phyloP scores from a whole-genome alignment of 129 eudicot genomes.

The Helianthus annuus region HanXRQr2.0-SUNRISE NC_035442.2:145122673-145123172 shows the following conservation, averaged over 20 bases:
- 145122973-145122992: slow-evolving; percentile 87
- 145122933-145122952: slow-evolving; percentile 79
- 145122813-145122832: slow-evolving; percentile 66
- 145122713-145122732: neutral
- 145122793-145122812: slow-evolving; percentile 88
- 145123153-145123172: slow-evolving; percentile 91
- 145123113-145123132: slow-evolving; percentile 74
- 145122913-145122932: slow-evolving; percentile 78
- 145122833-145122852: slow-evolving; percentile 69
- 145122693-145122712: slow-evolving; percentile 69
- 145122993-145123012: slow-evolving; percentile 78
- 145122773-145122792: slow-evolving; percentile 60
- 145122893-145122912: slow-evolving; percentile 55
- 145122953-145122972: slow-evolving; percentile 85
- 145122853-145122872: slow-evolving; percentile 36
- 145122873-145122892: slow-evolving; percentile 39
- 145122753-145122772: slow-evolving; percentile 49
- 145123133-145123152: slow-evolving; percentile 84
- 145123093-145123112: slow-evolving; percentile 55
- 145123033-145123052: neutral
- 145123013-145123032: slow-evolving; percentile 85
- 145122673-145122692: slow-evolving; percentile 77
- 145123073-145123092: neutral
- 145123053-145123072: neutral
- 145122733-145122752: slow-evolving; percentile 60